phyloP scores from a whole-genome alignment of 768 basidiomycete genomes.

The Suillus plorans region DNA sequence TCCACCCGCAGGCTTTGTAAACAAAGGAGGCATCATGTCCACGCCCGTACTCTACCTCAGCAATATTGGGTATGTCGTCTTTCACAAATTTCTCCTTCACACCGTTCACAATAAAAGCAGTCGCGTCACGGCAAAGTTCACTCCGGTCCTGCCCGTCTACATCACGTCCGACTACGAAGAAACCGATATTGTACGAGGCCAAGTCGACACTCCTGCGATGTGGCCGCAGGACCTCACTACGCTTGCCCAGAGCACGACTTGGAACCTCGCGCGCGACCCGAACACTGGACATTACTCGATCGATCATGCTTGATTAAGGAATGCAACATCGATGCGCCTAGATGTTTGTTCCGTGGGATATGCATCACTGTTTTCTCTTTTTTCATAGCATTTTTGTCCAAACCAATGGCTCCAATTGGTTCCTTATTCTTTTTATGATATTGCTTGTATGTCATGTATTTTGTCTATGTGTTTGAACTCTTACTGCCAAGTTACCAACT shows the following conservation, averaged over 20 bases:
- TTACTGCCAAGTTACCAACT: background rate
- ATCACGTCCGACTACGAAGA: conserved; percentile 5
- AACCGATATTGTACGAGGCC: background rate
- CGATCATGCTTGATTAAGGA: too few species aligned
- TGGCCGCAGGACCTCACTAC: background rate
- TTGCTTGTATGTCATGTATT: background rate
- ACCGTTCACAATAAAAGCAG: background rate
- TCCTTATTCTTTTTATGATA: background rate
- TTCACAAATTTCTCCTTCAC: background rate
- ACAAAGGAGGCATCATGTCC: background rate
- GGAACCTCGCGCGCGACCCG: background rate
- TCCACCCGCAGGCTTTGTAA: background rate
- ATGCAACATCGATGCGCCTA: too few species aligned
- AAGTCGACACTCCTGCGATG: background rate
- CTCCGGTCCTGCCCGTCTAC: background rate
- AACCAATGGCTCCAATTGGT: too few species aligned
- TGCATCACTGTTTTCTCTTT: too few species aligned
- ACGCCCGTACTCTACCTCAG: background rate
- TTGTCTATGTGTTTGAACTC: too few species aligned
- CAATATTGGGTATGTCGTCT: background rate
- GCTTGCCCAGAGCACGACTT: background rate
- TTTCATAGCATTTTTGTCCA: background rate
- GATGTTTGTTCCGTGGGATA: background rate
- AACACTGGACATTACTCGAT: too few species aligned
- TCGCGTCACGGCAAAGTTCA: background rate